Evolutionary conservation across 2,329 filamentous ascomycete genomes (phyloP), one percentile per base, ranked within the genome.

Genomic region (Monilinia polystroma): DNA sequence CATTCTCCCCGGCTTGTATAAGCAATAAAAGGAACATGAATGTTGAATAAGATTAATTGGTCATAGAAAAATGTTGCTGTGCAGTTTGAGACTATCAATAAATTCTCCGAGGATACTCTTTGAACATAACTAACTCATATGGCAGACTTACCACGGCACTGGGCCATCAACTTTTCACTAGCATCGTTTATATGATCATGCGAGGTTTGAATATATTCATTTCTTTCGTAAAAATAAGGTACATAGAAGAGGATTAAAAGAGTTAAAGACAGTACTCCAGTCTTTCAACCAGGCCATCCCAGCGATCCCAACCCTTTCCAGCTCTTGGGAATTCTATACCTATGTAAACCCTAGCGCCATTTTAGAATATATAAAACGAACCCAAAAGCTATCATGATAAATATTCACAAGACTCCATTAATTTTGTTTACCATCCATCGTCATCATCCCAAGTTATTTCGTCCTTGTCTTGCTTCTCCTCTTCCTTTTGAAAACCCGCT

Each of bases 401-500:
- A 23, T 60, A 38, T 60, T 35, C 45, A 51, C 58, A 38, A 51
- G 14, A 51, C 16, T 41, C 20, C 29, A 18, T 23, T n/a, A 4
- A 16, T 60, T 51, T 26, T 20, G 7, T 51, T 60, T 60, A 60
- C 58, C 58, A 60, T 26, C 29, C 58, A 23, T 60, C 58, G 1
- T 60, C 58, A 51, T 60, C 45, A n/a, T 60, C 58, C 58, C 58
- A 60, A 26, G 45, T 26, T 38, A 60, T 60, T 60, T 60, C 58
- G 18, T 60, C 58, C 23, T 51, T 49, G n/a, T 51, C 58, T n/a
- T 60, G 29, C 20, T 26, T 26, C 10, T 49, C n/a, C 8, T 41
- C 29, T 41, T 51, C 32, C 11, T 51, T 20, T 12, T 32, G 20
- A 51, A 32, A 1, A 51, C 16, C 58, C 29, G 20, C 58, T 7